phyloP scores from a whole-genome alignment of 768 basidiomycete genomes.

The Trametes cingulata region DNA sequence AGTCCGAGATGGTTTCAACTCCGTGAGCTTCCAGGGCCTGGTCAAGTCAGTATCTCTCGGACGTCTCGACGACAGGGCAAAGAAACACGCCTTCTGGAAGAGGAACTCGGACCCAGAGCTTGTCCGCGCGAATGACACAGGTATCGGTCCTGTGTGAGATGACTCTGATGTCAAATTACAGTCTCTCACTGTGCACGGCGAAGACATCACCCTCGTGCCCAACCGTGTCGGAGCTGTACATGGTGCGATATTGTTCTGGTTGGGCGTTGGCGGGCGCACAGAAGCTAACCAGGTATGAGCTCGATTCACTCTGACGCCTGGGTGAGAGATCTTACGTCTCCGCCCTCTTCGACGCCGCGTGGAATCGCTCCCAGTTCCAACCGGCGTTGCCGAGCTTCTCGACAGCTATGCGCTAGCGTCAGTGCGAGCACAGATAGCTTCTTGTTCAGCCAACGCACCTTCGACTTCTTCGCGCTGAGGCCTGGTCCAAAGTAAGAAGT shows the following conservation, averaged over 20 bases:
- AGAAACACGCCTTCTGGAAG: conserved; percentile 19
- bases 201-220: conserved; percentile 11
- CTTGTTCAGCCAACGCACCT: conserved; percentile 19
- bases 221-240: conserved; percentile 6
- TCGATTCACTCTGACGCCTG: too few relatives aligned
- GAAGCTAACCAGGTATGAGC: neutral
- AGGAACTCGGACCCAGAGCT: conserved; percentile 8
- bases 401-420: conserved; percentile 21
- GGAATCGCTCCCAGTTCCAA: conserved; percentile 48
- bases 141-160: conserved; percentile 11
- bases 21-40: conserved; percentile 15
- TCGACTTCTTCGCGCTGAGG: conserved; percentile 36
- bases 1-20: conserved; percentile 2
- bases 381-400: conserved; percentile 56
- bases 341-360: conserved; percentile 39
- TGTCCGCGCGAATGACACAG: conserved; percentile 14
- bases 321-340: conserved; percentile 22
- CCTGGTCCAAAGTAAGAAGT: conserved; percentile 38
- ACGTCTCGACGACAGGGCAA: neutral
- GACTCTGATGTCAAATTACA: neutral
- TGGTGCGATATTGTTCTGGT: neutral
- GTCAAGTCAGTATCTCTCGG: neutral
- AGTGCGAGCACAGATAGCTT: neutral
- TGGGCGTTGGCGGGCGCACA: neutral
- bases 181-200: too few relatives aligned